phyloP scores from a whole-genome alignment of 75 land plant genomes.

The Selaginella moellendorffii region DNA sequence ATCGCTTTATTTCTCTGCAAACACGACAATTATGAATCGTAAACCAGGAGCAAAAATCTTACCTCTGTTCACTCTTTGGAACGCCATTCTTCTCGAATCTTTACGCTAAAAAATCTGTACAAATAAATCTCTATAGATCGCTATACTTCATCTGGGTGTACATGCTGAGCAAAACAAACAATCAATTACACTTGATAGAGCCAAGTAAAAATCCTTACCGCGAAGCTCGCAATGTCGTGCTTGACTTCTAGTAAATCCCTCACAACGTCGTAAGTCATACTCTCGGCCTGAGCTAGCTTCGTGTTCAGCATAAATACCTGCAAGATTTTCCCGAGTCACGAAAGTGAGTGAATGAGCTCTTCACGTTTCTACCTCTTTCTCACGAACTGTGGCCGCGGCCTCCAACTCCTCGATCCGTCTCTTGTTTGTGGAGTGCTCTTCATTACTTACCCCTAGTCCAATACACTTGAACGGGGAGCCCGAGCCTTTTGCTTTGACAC shows the following conservation, averaged over 20 bases:
- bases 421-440: constrained; percentile 47
- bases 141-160: background rate
- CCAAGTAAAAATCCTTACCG: no score
- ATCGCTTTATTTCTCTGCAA: no score
- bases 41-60: no score
- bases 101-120: no score
- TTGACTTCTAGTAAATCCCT: constrained; percentile 90
- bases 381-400: constrained; percentile 46
- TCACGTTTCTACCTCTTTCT: constrained; percentile 53
- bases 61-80: no score
- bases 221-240: constrained; percentile 60
- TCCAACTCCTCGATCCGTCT: constrained; percentile 77
- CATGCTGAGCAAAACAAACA: background rate
- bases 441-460: constrained; percentile 65
- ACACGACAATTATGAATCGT: no score
- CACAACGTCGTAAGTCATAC: constrained; percentile 99
- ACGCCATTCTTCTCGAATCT: no score
- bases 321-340: background rate
- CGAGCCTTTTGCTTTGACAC: constrained; percentile 51
- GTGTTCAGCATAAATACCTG: constrained; percentile 83
- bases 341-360: background rate
- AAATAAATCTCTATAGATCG: background rate
- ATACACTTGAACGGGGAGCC: constrained; percentile 92
- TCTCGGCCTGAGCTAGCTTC: constrained; percentile 82
- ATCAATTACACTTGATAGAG: no score